These are phyloP conservation scores for Candolleomyces aberdarensis DNA, from an alignment of 768 basidiomycete genomes.

Conservation along the genomic window DNA sequence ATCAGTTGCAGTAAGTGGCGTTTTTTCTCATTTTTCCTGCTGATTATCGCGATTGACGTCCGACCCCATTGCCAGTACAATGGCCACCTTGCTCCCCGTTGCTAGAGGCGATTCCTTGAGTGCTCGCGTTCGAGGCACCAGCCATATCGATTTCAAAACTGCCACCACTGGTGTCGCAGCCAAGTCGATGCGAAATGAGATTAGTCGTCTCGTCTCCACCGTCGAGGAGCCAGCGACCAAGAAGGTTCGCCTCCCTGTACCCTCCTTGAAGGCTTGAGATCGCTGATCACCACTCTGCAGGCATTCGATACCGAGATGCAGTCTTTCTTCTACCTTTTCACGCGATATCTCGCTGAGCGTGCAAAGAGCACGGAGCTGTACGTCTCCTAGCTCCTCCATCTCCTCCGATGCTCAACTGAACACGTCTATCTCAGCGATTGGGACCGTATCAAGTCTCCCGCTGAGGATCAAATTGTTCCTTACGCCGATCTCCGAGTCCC, in stretches of 20 bases:
- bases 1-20: constrained; percentile 38
- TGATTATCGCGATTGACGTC: constrained; percentile 10
- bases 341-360: constrained; percentile 86
- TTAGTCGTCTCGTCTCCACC: constrained; percentile 86
- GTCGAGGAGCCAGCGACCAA: constrained; percentile 77
- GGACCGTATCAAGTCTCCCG: constrained; percentile 87
- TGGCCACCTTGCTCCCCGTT: constrained; percentile 53
- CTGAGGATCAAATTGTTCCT: constrained; percentile 80
- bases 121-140: constrained; percentile 70
- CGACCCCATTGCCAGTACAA: constrained; percentile 29
- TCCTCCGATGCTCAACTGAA: constrained; percentile 6
- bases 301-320: constrained; percentile 93
- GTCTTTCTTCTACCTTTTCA: constrained; percentile 94
- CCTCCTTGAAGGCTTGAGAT: constrained; percentile 13
- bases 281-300: constrained; percentile 34
- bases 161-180: constrained; percentile 91
- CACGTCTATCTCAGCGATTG: constrained; percentile 55
- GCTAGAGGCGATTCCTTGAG: constrained; percentile 62
- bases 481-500: constrained; percentile 75
- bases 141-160: constrained; percentile 96
- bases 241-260: constrained; percentile 51
- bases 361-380: constrained; percentile 87
- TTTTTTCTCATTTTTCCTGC: constrained; percentile 10
- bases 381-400: constrained; percentile 24
- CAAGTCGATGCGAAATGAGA: constrained; percentile 98